Percentiles rank a stretch among this genome's conserved stretches.
phyloP scores from a whole-genome alignment of 2,329 filamentous ascomycete species.

The Chalaropsis ovoidea region DNA sequence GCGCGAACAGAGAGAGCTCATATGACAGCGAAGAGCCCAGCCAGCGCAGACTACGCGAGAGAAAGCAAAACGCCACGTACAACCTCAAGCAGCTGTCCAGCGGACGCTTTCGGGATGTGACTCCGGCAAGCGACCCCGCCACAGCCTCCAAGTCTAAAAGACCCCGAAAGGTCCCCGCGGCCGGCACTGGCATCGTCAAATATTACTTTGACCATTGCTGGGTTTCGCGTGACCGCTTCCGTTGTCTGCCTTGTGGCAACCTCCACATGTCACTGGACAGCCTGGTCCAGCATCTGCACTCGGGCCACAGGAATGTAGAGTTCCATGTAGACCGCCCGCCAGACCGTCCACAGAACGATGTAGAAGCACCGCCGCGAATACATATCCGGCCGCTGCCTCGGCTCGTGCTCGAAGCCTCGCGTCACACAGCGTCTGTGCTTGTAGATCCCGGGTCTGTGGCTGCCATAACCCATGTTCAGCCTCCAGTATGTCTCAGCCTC shows the following conservation, averaged over 20 bases:
- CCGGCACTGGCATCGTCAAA: constrained; percentile 34
- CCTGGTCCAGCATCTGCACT: constrained; percentile 40
- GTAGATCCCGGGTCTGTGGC: background rate
- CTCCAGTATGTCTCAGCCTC: constrained; percentile 3
- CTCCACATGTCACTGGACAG: constrained; percentile 40
- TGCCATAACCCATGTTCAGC: constrained; percentile 1
- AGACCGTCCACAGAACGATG: constrained; percentile 34
- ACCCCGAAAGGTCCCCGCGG: background rate
- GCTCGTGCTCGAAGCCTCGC: background rate
- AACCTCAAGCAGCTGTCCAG: constrained; percentile 52
- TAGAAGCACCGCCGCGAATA: constrained; percentile 32
- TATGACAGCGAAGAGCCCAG: background rate
- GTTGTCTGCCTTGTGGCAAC: constrained; percentile 44
- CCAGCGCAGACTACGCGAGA: background rate
- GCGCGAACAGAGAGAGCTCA: background rate
- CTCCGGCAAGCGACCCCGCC: background rate
- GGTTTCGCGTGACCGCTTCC: constrained; percentile 40
- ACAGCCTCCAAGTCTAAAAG: background rate
- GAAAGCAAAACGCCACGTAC: constrained; percentile 33
- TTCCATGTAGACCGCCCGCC: constrained; percentile 27
- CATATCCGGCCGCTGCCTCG: constrained; percentile 17
- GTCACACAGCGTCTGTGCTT: background rate
- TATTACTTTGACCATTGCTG: constrained; percentile 40
- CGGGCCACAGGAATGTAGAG: constrained; percentile 14
- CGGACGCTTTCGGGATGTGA: constrained; percentile 13